phyloP scores from a whole-genome alignment of 345 rosid species.

The Mercurialis annua region DNA sequence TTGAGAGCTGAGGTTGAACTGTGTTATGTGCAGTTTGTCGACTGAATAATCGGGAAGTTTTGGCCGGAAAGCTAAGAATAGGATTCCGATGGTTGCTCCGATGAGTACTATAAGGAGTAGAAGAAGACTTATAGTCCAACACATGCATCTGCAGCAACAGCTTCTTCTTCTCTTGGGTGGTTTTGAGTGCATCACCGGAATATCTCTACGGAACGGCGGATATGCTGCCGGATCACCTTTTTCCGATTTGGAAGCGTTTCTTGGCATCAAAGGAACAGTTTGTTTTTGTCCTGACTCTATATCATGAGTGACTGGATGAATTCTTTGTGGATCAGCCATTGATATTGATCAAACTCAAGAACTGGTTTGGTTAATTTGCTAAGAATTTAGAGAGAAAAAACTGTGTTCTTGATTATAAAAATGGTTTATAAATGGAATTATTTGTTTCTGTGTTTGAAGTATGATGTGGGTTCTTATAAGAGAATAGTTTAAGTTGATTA shows the following conservation, averaged over 20 bases:
- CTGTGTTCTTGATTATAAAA: too few species aligned
- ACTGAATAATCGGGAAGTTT: slow-evolving; percentile 66
- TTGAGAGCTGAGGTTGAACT: slow-evolving; percentile 34
- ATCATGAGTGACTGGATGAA: slow-evolving; percentile 58
- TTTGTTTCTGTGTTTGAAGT: neutral
- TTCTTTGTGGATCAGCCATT: slow-evolving; percentile 52
- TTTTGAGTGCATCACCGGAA: slow-evolving; percentile 35
- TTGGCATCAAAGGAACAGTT: slow-evolving; percentile 54
- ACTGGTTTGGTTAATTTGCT: too few species aligned
- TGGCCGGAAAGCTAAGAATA: slow-evolving; percentile 71
- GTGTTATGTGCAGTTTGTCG: slow-evolving; percentile 53
- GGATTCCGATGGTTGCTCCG: slow-evolving; percentile 45
- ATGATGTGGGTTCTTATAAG: slow-evolving; percentile 4
- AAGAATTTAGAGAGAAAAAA: too few species aligned
- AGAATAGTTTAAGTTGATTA: neutral
- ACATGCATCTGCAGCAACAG: slow-evolving; percentile 57
- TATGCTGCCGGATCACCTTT: slow-evolving; percentile 20
- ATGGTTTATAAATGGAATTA: too few species aligned
- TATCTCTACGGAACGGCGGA: slow-evolving; percentile 35
- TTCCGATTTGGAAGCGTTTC: slow-evolving; percentile 50
- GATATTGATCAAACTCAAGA: neutral
- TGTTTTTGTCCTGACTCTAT: slow-evolving; percentile 46
- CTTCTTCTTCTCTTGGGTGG: slow-evolving; percentile 50
- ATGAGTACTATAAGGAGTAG: slow-evolving; percentile 44
- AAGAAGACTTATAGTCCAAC: slow-evolving; percentile 57